phyloP scores from a whole-genome alignment of 2,329 filamentous ascomycete genomes.

The Ceratocystis destructans region DNA sequence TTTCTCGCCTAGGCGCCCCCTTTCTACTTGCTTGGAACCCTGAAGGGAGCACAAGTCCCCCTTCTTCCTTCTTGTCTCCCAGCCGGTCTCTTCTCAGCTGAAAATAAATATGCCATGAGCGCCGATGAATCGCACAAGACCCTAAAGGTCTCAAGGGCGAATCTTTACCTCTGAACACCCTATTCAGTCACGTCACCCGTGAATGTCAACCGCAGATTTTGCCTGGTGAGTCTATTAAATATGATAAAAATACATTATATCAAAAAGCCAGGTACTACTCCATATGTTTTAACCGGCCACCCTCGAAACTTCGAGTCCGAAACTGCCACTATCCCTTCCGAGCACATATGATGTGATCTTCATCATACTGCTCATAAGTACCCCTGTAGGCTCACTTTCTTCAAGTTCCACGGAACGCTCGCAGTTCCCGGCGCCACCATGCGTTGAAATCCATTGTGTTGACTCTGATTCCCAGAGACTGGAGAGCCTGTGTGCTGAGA shows the following conservation, averaged over 20 bases:
- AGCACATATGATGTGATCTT: neutral
- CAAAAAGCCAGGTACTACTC: neutral
- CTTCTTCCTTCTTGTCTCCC: neutral
- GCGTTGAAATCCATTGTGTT: conserved; percentile 58
- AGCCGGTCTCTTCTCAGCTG: neutral
- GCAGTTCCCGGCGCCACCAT: conserved; percentile 63
- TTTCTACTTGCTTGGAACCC: conserved; percentile 1
- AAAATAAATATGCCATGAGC: neutral
- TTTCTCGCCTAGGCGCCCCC: neutral
- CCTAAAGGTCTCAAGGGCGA: neutral
- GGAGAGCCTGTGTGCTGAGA: conserved; percentile 60
- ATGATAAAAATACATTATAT: neutral
- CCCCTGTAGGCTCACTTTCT: neutral
- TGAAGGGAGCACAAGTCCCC: conserved; percentile 3
- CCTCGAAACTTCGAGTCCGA: neutral
- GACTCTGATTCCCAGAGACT: conserved; percentile 61
- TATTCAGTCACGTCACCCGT: neutral
- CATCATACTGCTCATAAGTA: neutral
- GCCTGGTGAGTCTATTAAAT: neutral
- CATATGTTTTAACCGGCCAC: neutral
- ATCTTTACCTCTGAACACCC: too few relatives aligned
- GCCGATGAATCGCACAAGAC: neutral
- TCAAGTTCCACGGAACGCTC: conserved; percentile 36
- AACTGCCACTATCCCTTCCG: neutral
- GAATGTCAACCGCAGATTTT: neutral